phyloP scores from a whole-genome alignment of 2,329 filamentous ascomycete species.

The Colletotrichum musae region DNA sequence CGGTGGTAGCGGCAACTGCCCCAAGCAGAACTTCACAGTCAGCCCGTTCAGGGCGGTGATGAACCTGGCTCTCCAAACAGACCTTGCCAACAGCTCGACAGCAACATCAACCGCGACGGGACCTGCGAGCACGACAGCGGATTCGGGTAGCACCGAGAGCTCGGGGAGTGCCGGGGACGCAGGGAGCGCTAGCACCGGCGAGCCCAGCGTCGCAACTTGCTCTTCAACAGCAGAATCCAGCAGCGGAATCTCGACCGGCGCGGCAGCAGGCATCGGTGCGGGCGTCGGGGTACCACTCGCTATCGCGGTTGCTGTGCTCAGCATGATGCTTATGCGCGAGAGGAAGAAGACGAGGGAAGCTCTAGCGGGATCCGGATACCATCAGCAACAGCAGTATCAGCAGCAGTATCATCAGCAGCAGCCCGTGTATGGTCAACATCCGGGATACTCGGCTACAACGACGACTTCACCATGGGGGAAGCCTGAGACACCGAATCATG shows the following conservation, averaged over 20 bases:
- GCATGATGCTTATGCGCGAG: conserved; percentile 34
- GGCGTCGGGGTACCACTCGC: conserved; percentile 34
- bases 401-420: neutral
- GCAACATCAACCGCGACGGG: neutral
- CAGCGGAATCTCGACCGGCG: conserved; percentile 28
- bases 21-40: conserved; percentile 26
- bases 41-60: conserved; percentile 16
- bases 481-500: conserved; percentile 1
- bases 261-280: conserved; percentile 30
- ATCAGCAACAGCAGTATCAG: neutral
- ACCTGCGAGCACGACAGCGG: neutral
- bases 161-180: neutral
- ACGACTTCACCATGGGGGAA: conserved; percentile 11
- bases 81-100: neutral
- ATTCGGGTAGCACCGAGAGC: neutral
- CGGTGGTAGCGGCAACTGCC: conserved; percentile 21
- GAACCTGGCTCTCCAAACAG: conserved; percentile 29
- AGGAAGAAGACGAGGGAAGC: conserved; percentile 27
- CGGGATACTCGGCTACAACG: neutral
- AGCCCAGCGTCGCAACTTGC: conserved; percentile 2
- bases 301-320: conserved; percentile 20
- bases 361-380: neutral
- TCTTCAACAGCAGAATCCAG: neutral
- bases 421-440: conserved; percentile 5
- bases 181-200: neutral